These are phyloP conservation scores for Cyberlindnera nakhonratchasimensis DNA, from an alignment of 805 yeast genomes.

Conservation along the genomic window DNA sequence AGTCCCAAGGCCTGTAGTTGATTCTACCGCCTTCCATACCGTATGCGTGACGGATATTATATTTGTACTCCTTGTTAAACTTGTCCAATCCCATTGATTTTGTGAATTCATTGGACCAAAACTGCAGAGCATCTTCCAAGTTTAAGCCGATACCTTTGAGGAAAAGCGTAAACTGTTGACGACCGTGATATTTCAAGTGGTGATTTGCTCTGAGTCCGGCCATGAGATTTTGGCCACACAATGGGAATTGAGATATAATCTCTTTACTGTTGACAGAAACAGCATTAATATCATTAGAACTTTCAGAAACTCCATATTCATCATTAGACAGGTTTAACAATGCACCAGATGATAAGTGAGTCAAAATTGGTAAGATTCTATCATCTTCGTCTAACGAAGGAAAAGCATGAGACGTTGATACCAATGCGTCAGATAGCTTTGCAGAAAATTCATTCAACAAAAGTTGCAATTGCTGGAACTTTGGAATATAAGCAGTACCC, in stretches of 20 bases:
- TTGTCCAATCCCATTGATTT: conserved; percentile 60
- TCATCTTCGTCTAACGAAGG: conserved; percentile 92
- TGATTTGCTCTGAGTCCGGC: conserved; percentile 53
- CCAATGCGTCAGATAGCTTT: conserved; percentile 46
- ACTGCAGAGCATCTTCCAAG: conserved; percentile 82
- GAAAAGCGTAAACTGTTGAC: conserved; percentile 83
- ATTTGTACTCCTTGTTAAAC: conserved; percentile 84
- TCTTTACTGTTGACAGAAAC: conserved; percentile 52
- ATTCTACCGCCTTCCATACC: conserved; percentile 90
- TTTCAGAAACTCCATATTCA: conserved; percentile 19
- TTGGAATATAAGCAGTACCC: conserved; percentile 85
- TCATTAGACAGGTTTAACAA: conserved; percentile 35
- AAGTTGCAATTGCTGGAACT: conserved; percentile 69
- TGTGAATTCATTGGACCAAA: conserved; percentile 79
- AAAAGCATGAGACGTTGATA: conserved; percentile 68
- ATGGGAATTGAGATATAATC: conserved; percentile 67
- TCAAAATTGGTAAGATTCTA: conserved; percentile 77
- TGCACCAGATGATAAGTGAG: conserved; percentile 73
- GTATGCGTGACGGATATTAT: conserved; percentile 83
- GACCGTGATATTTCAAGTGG: conserved; percentile 78
- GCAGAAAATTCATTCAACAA: conserved; percentile 62
- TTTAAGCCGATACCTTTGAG: conserved; percentile 85
- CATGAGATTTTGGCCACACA: conserved; percentile 72
- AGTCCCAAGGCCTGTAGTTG: conserved; percentile 83
- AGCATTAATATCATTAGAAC: conserved; percentile 53